Base-by-base conservation (phyloP, 2,329 filamentous ascomycete genomes). In the Plectosphaerella cucumerina region DNA sequence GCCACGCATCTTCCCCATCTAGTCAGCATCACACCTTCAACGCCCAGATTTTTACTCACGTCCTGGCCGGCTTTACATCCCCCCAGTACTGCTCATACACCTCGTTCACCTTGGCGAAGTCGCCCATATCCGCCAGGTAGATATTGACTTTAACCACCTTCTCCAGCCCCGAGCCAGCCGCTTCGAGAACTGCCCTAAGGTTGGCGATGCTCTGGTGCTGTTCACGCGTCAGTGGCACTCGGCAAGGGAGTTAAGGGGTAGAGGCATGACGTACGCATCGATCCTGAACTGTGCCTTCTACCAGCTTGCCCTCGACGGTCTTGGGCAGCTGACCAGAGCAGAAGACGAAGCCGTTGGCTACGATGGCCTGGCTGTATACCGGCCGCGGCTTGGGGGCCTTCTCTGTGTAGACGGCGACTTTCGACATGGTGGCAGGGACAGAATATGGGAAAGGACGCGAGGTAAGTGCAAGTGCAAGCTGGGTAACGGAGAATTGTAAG, bases 51-150 rank as follows among this genome's bases (percentile, higher is more conserved):
- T 11, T 9, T 17, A 45, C 43, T 45, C 60, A 72, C 64, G 70
- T 72, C 45, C 70, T 57, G 34, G 66, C 68, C 2, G 73, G 73
- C 58, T 75, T 75, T 0, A 70, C 57, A 8, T 73, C 65, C 4
- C 68, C 70, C 69, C 88, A 90, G 71, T 82, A 86, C 66, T 85
- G 81, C 61, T 80, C 78, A 59, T 89, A 90, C 22, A 86, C 79
- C 58, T 78, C 77, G 65, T 90, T 90, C 83, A 90, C 88, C 65
- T 86, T 82, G 31, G 73, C 78, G 61, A 90, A 90, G 64, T 88
- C 76, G 50, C 78, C 80, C 85, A 90, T 89, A 58, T 86, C 80
- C 43, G 82, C 80, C 44, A 90, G 73, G 70, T 88, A 90, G 57
- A 90, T 82, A 56, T 80, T 82, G 49, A 87, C 82, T 70, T 89